These are phyloP conservation scores for Eucalyptus cladocalyx DNA, from an alignment of 345 rosid species.

Conservation along the genomic window DNA sequence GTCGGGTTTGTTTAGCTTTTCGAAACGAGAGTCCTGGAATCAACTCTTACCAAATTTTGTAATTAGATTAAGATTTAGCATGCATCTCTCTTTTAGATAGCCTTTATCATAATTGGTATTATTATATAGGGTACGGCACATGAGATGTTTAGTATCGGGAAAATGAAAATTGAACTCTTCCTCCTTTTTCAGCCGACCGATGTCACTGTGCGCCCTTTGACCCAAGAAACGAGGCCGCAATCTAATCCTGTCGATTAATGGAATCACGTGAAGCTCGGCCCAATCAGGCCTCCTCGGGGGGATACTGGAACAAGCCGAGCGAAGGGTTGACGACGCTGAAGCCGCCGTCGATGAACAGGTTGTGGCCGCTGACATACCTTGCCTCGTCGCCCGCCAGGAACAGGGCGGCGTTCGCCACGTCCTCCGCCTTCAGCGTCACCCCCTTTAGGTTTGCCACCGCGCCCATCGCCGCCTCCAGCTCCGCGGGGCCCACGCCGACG, in stretches of 20 bases:
- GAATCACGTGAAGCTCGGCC: neutral
- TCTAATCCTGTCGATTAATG: neutral
- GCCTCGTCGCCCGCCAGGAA: slow-evolving; percentile 42
- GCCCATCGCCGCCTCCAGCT: slow-evolving; percentile 8
- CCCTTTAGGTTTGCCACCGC: slow-evolving; percentile 17
- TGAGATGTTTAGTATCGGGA: neutral
- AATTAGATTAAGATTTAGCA: neutral
- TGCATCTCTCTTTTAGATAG: neutral
- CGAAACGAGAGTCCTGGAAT: neutral
- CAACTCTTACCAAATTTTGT: neutral
- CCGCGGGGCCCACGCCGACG: slow-evolving; percentile 2
- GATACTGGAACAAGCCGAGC: slow-evolving; percentile 10
- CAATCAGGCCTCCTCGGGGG: neutral
- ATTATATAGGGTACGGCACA: neutral
- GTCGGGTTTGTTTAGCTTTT: neutral
- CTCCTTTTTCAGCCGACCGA: neutral
- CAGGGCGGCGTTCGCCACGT: slow-evolving; percentile 37
- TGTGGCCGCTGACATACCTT: slow-evolving; percentile 36
- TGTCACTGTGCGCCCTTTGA: neutral
- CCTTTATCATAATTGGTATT: neutral
- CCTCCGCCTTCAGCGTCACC: slow-evolving; percentile 24
- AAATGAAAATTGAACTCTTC: neutral
- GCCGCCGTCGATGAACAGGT: slow-evolving; percentile 36
- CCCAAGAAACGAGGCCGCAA: neutral
- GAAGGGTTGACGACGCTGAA: slow-evolving; percentile 25